Evolutionary conservation across 2,329 filamentous ascomycete genomes (phyloP).

Genomic region (Fusarium liriodendri): DNA sequence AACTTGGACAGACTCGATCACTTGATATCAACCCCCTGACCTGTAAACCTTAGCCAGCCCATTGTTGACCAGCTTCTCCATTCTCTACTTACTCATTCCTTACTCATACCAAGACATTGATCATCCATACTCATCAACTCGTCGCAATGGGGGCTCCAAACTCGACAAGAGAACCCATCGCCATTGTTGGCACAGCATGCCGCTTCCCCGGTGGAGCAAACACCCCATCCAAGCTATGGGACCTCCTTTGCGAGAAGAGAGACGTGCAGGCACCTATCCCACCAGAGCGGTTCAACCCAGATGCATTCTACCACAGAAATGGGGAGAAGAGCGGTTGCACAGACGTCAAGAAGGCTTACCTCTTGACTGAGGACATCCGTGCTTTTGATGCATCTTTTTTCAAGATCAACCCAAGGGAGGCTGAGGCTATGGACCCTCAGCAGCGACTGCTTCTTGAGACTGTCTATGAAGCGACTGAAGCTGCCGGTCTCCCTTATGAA

Average conservation of each 20-base stretch:
- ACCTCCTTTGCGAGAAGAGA: neutral
- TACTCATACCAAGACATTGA: neutral
- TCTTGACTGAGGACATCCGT: neutral
- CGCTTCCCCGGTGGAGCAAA: neutral
- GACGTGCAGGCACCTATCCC: neutral
- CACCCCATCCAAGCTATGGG: neutral
- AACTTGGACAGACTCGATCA: neutral
- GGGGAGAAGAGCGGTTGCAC: neutral
- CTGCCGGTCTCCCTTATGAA: conserved; percentile 2
- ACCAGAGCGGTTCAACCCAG: neutral
- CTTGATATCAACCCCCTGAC: neutral
- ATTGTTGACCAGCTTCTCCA: neutral
- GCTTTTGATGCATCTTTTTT: neutral
- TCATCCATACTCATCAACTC: neutral
- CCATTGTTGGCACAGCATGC: conserved; percentile 5
- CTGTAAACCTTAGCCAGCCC: neutral
- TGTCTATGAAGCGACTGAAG: neutral
- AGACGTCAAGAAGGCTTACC: neutral
- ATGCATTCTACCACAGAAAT: neutral
- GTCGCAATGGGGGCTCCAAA: neutral
- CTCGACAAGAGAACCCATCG: conserved; percentile 36
- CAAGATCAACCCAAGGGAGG: neutral
- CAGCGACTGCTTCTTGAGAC: neutral
- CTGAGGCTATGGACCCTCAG: neutral
- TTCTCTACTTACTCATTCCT: neutral